These are phyloP conservation scores for Carex pumila DNA, from an alignment of 176 grass and related monocot species.

Conservation along the genomic window DNA sequence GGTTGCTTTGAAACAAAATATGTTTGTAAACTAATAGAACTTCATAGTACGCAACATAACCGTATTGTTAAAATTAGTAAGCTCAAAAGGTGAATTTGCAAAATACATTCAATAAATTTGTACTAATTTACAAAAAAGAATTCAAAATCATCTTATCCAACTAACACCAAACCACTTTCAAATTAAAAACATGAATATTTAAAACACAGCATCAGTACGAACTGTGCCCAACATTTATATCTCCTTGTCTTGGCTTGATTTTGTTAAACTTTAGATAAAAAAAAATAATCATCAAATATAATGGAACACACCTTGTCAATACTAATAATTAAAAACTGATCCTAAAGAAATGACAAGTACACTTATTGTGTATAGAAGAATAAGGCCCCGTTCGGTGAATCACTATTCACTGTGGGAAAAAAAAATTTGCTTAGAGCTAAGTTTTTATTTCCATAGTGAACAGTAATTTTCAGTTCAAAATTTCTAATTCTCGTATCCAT, in stretches of 20 bases:
- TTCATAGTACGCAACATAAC: too few species aligned
- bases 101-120: neutral
- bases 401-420: too few species aligned
- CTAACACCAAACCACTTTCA: neutral
- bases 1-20: too few species aligned
- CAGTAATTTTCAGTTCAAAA: too few species aligned
- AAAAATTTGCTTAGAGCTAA: neutral
- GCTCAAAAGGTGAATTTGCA: neutral
- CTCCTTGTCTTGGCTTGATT: neutral
- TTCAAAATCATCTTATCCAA: neutral
- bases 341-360: neutral
- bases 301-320: neutral
- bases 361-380: slow-evolving; percentile 40
- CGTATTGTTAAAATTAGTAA: neutral
- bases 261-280: too few species aligned
- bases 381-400: neutral
- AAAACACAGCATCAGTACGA: neutral
- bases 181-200: neutral
- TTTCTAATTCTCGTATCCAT: too few species aligned
- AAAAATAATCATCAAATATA: too few species aligned
- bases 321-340: neutral
- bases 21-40: too few species aligned
- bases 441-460: too few species aligned
- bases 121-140: neutral
- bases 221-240: neutral